Conservation (phyloP, 768 basidiomycete genomes). For the Suillus subalutaceus region DNA sequence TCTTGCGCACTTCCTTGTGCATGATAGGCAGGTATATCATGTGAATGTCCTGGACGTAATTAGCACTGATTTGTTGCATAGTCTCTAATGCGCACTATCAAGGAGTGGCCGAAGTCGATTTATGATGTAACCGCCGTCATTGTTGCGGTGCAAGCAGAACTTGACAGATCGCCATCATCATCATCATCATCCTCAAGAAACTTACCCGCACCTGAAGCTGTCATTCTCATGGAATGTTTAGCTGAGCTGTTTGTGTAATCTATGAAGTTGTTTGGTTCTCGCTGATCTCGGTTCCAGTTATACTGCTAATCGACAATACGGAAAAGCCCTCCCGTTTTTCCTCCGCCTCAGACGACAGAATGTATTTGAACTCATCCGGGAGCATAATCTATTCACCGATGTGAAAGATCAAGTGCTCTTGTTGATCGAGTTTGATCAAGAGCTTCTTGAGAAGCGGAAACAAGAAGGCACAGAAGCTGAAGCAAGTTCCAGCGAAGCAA, state of each 20-base stretch:
- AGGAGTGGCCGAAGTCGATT: slow-evolving; percentile 88
- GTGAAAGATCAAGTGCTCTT: slow-evolving; percentile 92
- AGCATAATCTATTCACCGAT: slow-evolving; percentile 92
- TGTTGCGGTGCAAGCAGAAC: slow-evolving; percentile 81
- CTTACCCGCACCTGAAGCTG: slow-evolving; percentile 47
- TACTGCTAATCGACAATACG: slow-evolving; percentile 86
- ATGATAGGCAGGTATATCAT: slow-evolving; percentile 66
- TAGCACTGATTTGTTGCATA: slow-evolving; percentile 31
- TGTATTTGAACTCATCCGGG: slow-evolving; percentile 93
- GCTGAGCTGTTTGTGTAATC: slow-evolving; percentile 73
- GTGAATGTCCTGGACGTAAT: background rate
- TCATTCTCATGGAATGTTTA: slow-evolving; percentile 89
- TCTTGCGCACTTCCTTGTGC: slow-evolving; percentile 79
- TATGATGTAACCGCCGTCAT: slow-evolving; percentile 90
- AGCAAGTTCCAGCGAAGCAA: slow-evolving; percentile 70
- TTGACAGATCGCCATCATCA: slow-evolving; percentile 63
- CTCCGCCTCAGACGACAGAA: slow-evolving; percentile 83
- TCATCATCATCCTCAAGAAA: slow-evolving; percentile 52
- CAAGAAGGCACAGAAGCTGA: slow-evolving; percentile 42
- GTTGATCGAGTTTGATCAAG: slow-evolving; percentile 93
- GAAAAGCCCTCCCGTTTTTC: slow-evolving; percentile 91
- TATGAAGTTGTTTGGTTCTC: background rate
- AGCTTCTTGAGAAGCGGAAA: slow-evolving; percentile 66
- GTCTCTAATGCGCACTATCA: slow-evolving; percentile 78
- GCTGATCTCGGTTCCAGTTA: slow-evolving; percentile 53